Evolutionary conservation across 2,329 filamentous ascomycete genomes (phyloP), one percentile per base, ranked within the genome.

Genomic region (Calonectria naviculata): DNA sequence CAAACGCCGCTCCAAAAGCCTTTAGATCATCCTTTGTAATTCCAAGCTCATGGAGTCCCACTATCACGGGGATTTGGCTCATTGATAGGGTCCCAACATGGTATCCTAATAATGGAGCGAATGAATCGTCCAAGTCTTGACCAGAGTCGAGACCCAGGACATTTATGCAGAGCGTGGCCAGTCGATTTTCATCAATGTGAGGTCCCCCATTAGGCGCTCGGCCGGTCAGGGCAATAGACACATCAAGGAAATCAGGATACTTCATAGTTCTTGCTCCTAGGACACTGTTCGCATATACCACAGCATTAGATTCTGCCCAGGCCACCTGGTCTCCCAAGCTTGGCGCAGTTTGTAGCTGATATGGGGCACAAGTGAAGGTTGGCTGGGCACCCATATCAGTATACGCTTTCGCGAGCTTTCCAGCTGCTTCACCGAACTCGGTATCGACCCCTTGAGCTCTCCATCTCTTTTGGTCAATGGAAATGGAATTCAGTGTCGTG

Each of bases 251-350:
- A 21, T 77, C 65, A 0, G 75, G 75, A 2, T 77, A 70, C 9
- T 77, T 77, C 46, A 75, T 66, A 0, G 75, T 77, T n/a, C 75
- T 56, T 4, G 75, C 74, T 0, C 75, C 75, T 8, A 77, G 42
- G 1, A 75, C 73, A 9, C 75, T 77, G 4, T 77, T 77, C 1
- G 74, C 74, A n/a, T 76, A 77, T 1, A 76, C 63, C n/a, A 77
- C 74, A 2, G 75, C 75, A 26, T 77, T 77, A 0, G 74, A 76
- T 36, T 77, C 75, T 0, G 68, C 74, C 75, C 75, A 77, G 9
- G 74, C 75, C 13, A 77, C 29, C 17, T 67, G 61, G 6, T 77
- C 75, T 0, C 75, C 75, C 0, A 71, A 2, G 5, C 71, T 70
- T 0, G 75, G 75, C 0, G 73, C 69, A 28, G 29, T 71, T 0